Evolutionary conservation across 2,329 filamentous ascomycete species (phyloP).

Genomic region (Cordyceps sp.): DNA sequence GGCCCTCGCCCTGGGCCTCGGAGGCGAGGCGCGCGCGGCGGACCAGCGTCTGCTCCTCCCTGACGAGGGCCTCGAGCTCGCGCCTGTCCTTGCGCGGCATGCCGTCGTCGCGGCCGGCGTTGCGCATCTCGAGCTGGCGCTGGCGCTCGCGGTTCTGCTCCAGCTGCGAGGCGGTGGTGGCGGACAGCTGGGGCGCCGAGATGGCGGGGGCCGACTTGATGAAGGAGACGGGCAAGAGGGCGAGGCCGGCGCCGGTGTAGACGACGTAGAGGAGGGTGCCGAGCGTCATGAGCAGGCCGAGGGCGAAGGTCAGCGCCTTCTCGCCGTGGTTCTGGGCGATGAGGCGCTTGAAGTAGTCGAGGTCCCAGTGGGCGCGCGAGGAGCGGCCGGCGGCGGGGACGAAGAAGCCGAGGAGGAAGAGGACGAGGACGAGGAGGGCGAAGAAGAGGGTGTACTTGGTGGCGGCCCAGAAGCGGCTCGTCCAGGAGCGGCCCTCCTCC

Average conservation of each 20-base stretch:
- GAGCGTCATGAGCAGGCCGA: slow-evolving; percentile 76
- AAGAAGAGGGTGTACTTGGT: slow-evolving; percentile 85
- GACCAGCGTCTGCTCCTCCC: slow-evolving; percentile 84
- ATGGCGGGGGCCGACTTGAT: slow-evolving; percentile 85
- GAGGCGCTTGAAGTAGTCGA: slow-evolving; percentile 83
- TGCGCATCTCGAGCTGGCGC: slow-evolving; percentile 76
- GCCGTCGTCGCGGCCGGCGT: slow-evolving; percentile 54
- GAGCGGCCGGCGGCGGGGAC: slow-evolving; percentile 61
- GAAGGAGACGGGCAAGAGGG: slow-evolving; percentile 72
- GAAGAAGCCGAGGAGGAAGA: slow-evolving; percentile 91
- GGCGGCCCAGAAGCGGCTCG: slow-evolving; percentile 62
- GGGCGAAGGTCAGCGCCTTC: slow-evolving; percentile 74
- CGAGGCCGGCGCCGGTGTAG: slow-evolving; percentile 80
- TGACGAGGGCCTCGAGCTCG: slow-evolving; percentile 70
- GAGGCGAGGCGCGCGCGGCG: slow-evolving; percentile 76
- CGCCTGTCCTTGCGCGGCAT: slow-evolving; percentile 74
- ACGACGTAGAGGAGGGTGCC: slow-evolving; percentile 75
- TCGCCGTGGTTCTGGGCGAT: slow-evolving; percentile 71
- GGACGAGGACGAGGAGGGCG: slow-evolving; percentile 57
- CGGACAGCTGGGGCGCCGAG: slow-evolving; percentile 63
- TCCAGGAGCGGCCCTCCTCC: slow-evolving; percentile 58
- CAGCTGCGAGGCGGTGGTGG: slow-evolving; percentile 63
- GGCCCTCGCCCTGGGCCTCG: slow-evolving; percentile 65
- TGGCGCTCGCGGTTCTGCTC: slow-evolving; percentile 84
- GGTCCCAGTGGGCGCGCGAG: slow-evolving; percentile 51